Conservation (phyloP, 169 alveolate genomes). For the Blepharisma undulans region DNA sequence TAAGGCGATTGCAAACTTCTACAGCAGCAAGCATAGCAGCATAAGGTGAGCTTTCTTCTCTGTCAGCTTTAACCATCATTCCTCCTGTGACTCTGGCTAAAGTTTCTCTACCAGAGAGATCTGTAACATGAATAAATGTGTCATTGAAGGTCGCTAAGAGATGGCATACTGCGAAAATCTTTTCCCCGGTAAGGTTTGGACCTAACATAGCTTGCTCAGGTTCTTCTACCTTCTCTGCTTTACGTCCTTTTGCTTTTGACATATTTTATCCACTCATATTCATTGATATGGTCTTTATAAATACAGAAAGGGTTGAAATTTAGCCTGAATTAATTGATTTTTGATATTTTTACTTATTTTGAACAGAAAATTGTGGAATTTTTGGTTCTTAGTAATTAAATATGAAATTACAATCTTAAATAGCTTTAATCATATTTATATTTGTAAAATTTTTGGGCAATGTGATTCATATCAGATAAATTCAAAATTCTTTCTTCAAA, state of each 20-base stretch:
- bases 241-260: slow-evolving; percentile 45
- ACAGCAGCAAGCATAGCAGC: slow-evolving; percentile 99
- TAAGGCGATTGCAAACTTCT: slow-evolving; percentile 96
- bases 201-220: slow-evolving; percentile 45
- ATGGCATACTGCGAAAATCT: slow-evolving; percentile 98
- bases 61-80: slow-evolving; percentile 98
- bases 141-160: slow-evolving; percentile 99
- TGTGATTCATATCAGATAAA: background rate
- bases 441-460: background rate
- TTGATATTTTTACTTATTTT: background rate
- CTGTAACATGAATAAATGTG: slow-evolving; percentile 99
- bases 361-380: background rate
- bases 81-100: slow-evolving; percentile 99
- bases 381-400: background rate
- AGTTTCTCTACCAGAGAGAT: slow-evolving; percentile 99
- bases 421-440: background rate
- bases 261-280: background rate
- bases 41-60: slow-evolving; percentile 99
- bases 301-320: background rate
- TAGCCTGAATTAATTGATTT: background rate
- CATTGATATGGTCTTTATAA: background rate
- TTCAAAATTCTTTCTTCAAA: background rate
- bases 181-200: slow-evolving; percentile 81
- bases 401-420: background rate
- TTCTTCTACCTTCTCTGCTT: slow-evolving; percentile 53